These are phyloP conservation scores for Penicillium sp. DNA, from an alignment of 2,329 filamentous ascomycete genomes.

Conservation along the genomic window DNA sequence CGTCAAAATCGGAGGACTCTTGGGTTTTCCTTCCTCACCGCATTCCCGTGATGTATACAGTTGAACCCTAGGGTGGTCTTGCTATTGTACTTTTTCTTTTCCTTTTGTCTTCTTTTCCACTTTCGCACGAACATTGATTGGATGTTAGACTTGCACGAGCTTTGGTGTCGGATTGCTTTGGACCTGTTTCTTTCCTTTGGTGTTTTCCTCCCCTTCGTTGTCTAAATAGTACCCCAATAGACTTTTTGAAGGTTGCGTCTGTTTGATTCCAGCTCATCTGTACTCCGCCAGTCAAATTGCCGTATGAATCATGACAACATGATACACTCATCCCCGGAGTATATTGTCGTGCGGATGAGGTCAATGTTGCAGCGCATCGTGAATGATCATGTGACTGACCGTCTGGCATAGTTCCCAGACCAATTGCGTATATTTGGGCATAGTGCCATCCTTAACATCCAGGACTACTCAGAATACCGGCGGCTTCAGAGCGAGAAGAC, in stretches of 20 bases:
- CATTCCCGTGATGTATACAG: constrained; percentile 15
- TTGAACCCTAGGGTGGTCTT: constrained; percentile 5
- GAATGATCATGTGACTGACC: background rate
- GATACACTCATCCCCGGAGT: background rate
- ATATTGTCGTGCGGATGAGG: background rate
- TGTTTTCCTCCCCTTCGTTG: constrained; percentile 14
- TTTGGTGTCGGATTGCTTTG: constrained; percentile 25
- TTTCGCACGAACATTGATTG: constrained; percentile 21
- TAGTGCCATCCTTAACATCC: too few species aligned
- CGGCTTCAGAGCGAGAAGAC: too few species aligned
- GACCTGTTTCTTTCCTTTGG: constrained; percentile 6
- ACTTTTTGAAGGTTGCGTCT: constrained; percentile 17
- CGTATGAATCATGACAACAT: background rate
- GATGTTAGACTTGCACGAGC: constrained; percentile 27
- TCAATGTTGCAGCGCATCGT: background rate
- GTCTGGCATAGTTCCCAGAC: background rate
- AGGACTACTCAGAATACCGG: too few species aligned
- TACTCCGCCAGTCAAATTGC: background rate
- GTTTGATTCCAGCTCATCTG: background rate
- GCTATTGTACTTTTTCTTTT: constrained; percentile 8
- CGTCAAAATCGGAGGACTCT: constrained; percentile 8
- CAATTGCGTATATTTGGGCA: too few species aligned
- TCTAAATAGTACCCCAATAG: constrained; percentile 24
- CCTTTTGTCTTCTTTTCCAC: background rate
- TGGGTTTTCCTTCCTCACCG: constrained; percentile 14